A percentile compares a stretch with the other conserved stretches of the same genome.
These are phyloP conservation scores for Raddia distichophylla DNA, from an alignment of 176 grass and related monocot genomes.

Conservation along the genomic window DNA sequence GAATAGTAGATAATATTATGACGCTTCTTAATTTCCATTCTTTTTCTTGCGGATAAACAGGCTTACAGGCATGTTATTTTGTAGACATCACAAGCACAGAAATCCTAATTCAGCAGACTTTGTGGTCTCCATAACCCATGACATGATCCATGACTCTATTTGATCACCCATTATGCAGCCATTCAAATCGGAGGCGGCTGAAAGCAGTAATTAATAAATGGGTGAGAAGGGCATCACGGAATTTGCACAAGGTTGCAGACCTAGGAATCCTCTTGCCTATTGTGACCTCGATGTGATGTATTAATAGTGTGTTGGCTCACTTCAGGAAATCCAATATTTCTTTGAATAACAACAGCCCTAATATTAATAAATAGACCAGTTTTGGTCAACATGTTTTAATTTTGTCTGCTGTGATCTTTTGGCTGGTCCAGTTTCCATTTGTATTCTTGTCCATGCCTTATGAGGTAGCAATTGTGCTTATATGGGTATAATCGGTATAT, in stretches of 20 bases:
- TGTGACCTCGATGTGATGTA: conserved; percentile 9
- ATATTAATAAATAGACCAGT: conserved; percentile 16
- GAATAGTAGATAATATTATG: neutral
- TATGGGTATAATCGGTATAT: neutral
- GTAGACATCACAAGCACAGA: conserved; percentile 15
- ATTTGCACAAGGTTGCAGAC: neutral
- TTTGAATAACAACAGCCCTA: conserved; percentile 25
- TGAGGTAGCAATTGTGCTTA: neutral
- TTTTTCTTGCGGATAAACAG: conserved; percentile 6
- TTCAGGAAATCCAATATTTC: conserved; percentile 14
- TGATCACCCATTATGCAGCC: neutral
- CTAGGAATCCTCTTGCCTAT: neutral
- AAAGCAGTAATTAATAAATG: conserved; percentile 30
- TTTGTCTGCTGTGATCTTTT: neutral
- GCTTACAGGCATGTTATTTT: neutral
- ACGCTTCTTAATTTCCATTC: neutral
- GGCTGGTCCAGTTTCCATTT: conserved; percentile 7
- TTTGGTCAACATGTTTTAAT: neutral
- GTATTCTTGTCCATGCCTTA: neutral
- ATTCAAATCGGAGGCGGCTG: conserved; percentile 15
- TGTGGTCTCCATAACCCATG: neutral
- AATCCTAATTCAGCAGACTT: neutral
- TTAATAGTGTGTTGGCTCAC: conserved; percentile 1
- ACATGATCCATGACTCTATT: conserved; percentile 24
- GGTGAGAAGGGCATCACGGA: conserved; percentile 20